These are phyloP conservation scores for Plasmodium adleri DNA, from an alignment of 169 alveolate species.

Conservation along the genomic window DNA sequence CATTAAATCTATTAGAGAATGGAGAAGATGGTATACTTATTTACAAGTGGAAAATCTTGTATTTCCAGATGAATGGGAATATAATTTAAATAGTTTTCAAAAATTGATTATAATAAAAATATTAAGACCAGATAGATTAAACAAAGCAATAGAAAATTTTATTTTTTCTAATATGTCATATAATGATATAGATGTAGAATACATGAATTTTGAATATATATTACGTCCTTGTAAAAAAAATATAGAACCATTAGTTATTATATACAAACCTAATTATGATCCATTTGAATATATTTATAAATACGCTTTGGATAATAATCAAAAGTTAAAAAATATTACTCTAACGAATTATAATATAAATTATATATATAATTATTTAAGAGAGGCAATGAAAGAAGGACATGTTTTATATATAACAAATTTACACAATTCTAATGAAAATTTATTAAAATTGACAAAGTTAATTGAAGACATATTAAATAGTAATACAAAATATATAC, in stretches of 20 bases:
- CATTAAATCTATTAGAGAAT: conserved; percentile 76
- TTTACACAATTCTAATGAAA: conserved; percentile 40
- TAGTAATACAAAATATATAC: background rate
- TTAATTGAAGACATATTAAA: conserved; percentile 42
- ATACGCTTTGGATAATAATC: conserved; percentile 54
- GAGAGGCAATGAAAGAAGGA: conserved; percentile 72
- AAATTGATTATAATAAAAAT: conserved; percentile 71
- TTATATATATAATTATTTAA: conserved; percentile 45
- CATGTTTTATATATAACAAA: conserved; percentile 67
- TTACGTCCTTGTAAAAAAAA: conserved; percentile 35
- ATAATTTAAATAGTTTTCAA: conserved; percentile 74
- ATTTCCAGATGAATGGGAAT: conserved; percentile 78
- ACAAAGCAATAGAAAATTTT: conserved; percentile 71
- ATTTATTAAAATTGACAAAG: conserved; percentile 42
- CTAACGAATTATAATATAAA: conserved; percentile 59
- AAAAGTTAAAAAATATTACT: conserved; percentile 53
- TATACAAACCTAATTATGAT: conserved; percentile 54
- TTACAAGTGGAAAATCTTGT: conserved; percentile 66
- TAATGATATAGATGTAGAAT: conserved; percentile 64
- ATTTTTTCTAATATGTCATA: conserved; percentile 42
- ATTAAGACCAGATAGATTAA: conserved; percentile 76
- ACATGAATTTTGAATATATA: conserved; percentile 61
- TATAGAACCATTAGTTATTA: conserved; percentile 63
- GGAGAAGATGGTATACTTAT: conserved; percentile 77
- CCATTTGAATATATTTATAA: conserved; percentile 71